Evolutionary conservation across 768 basidiomycete species (phyloP), one percentile per base, ranked within the genome.

Genomic region (Psilocybe cyanescens): DNA sequence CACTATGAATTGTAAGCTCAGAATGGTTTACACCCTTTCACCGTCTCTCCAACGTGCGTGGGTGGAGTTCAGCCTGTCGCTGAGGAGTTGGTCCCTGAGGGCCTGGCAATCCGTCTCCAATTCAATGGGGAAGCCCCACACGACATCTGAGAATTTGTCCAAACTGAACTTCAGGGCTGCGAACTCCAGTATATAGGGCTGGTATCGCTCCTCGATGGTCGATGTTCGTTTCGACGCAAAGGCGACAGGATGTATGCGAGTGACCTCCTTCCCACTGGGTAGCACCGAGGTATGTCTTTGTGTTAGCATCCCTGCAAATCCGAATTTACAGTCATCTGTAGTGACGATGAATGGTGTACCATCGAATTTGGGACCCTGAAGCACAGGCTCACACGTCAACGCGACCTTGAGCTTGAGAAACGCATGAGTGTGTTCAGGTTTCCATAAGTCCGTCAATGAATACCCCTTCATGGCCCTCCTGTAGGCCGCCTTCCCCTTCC

Each of bases 71-170:
- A 74, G 63, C 35, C 60, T 69, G 28, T 6, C 12, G 53, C 44
- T 74, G 1, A 66, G 3, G 0, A 80, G 63, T 1, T 71, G 45
- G 51, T 78, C 74, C 4, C 71, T 50, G 1, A 79, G 65, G 1
- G 76, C 76, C 35, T 74, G 68, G 60, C 76, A 78, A 62, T 79
- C 77, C 0, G 75, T 79, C 54, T 75, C 70, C 14, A 79, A 48
- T 46, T 76, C 70, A 0, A 79, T 55, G 0, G 72, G 75, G 31
- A 66, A 75, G 0, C 74, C 71, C 50, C 63, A 74, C 0, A 74
- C 64, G 1, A 66, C 67, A 49, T 76, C 65, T 1, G 66, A 56
- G 57, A 77, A 75, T 44, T 78, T 73, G 50, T 75, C 72, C 0
- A 75, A 33, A 0, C 57, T 55, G 53, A 66, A 77, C 46, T 79